These are phyloP conservation scores for Ganoderma multipileum DNA, from an alignment of 1,284 basidiomycete genomes.

Conservation along the genomic window DNA sequence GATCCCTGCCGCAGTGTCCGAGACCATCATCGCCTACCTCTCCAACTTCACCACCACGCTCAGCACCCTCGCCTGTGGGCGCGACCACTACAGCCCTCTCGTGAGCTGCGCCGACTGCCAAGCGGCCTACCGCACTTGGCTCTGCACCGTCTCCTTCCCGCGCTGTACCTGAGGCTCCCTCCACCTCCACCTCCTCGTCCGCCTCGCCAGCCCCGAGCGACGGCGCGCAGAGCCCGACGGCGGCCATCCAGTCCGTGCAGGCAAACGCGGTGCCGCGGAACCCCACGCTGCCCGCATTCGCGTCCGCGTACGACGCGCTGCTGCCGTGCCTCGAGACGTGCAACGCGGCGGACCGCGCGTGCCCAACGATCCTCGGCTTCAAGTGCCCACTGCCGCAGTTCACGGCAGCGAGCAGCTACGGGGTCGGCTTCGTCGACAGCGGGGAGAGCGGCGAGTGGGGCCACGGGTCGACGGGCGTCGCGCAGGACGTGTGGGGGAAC, in stretches of 20 bases:
- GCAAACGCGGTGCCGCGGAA: slow-evolving; percentile 51
- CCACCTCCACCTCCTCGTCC: background rate
- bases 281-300: slow-evolving; percentile 52
- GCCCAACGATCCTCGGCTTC: slow-evolving; percentile 77
- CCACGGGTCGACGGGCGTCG: slow-evolving; percentile 55
- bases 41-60: slow-evolving; percentile 79
- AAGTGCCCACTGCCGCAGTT: slow-evolving; percentile 70
- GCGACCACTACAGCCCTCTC: slow-evolving; percentile 82
- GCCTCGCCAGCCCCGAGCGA: slow-evolving; percentile 28
- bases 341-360: slow-evolving; percentile 74
- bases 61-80: slow-evolving; percentile 77
- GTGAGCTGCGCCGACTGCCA: slow-evolving; percentile 82
- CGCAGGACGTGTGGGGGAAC: slow-evolving; percentile 80
- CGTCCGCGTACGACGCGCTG: slow-evolving; percentile 61
- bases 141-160: slow-evolving; percentile 76
- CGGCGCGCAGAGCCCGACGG: slow-evolving; percentile 37
- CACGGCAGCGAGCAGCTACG: slow-evolving; percentile 78
- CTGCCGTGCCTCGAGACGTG: slow-evolving; percentile 84
- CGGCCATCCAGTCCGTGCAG: slow-evolving; percentile 51
- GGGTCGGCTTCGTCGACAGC: slow-evolving; percentile 71
- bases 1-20: slow-evolving; percentile 57
- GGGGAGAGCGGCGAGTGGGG: slow-evolving; percentile 54
- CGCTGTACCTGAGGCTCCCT: slow-evolving; percentile 66
- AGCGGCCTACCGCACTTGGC: slow-evolving; percentile 78
- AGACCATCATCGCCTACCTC: slow-evolving; percentile 63